Evolutionary conservation across 768 basidiomycete genomes (phyloP), one percentile per base, ranked within the genome.

Genomic region (Neoboletus brunneissimus): DNA sequence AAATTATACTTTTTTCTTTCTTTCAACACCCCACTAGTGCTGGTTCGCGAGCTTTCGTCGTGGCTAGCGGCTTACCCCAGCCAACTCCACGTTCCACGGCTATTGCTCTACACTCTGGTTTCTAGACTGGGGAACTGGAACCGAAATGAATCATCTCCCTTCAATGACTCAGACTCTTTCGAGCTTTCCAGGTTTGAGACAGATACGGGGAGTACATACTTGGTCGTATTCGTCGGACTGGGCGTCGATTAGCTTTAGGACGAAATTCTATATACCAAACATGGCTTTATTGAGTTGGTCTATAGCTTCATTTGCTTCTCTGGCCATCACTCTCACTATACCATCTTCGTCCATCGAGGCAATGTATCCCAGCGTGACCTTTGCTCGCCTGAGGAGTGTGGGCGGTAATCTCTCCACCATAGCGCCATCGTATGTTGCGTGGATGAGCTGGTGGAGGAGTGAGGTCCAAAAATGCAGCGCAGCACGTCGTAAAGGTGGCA

Each of bases 401-500:
- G 64, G 58, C 0, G 80, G 59, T 27, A 62, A 37, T 20, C 55
- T 58, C 37, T 61, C 56, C 12, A 55, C 32, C 13, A n/a, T 3
- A 1, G 25, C 25, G 29, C 64, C 67, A 18, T 84, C 81, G 56
- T 88, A 82, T 12, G 78, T 64, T 10, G 79, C 74, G n/a, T 71
- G 72, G 0, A 78, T 83, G 18, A 78, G 76, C 41, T 86, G 80
- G n/a, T 81, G 79, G n/a, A 93, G 69, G 32, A 94, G 75, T 10
- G 87, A 66, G 0, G 84, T 77, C 42, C 96, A 76, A 67, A 97
- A 88, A 62, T 94, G 86, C n/a, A 97, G 67, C 0, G 91, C 93
- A 1, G 91, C 87, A 41, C 96, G 87, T 32, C 95, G 83, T 4
- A 98, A 75, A 1, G 91, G 80, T 1, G 95, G 91, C 47, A 90